Evolutionary conservation across 495 filamentous ascomycete genomes (phyloP), one percentile per base, ranked within the genome.

Genomic region (Aspergillus avenaceus): DNA sequence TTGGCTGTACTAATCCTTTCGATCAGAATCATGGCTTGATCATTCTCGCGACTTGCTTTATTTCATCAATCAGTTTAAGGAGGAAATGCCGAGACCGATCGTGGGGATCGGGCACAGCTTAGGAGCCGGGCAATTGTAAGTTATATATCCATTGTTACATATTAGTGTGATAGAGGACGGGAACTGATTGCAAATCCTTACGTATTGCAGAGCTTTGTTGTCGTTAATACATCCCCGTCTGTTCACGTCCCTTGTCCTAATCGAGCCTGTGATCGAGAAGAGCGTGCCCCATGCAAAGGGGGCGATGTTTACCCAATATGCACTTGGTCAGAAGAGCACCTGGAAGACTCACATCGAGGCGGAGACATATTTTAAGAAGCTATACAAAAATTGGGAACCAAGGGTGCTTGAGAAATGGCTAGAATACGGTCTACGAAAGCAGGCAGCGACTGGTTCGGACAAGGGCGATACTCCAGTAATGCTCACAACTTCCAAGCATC

Each of bases 41-140:
- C 26, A 40, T 27, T 19, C 50, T 13, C 43, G 43, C 18, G 43
- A 53, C 34, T 37, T 53, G 16, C 28, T 53, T 16, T 12, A 34
- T 11, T 31, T 47, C 29, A 45, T 45, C 29, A 51, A 51, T 27
- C 41, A 45, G 6, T 45, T 45, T 24, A 41, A 41, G 4, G 41
- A 45, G 6, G 29, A 51, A 16, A 44, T 51, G 49, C 41, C 49
- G 8, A 41, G 49, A n/a, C 49, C 49, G 1, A 22, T 51, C 14
- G 49, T 51, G 5, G 49, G 49, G 14, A 27, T 51, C n/a, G 49
- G 49, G 11, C 41, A 51, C 28, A 51, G 49, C 29, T 38, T 51
- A n/a, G 49, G 49, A 45, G 42, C 22, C n/a, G 14, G 45, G 45
- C 0, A 47, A 32, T 24, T 36, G 36, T 31, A 34, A 36, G 45